A percentile compares a stretch with the other conserved stretches of the same genome.
phyloP scores from a whole-genome alignment of 179 eudicot genomes.

The Silene vulgaris region DNA sequence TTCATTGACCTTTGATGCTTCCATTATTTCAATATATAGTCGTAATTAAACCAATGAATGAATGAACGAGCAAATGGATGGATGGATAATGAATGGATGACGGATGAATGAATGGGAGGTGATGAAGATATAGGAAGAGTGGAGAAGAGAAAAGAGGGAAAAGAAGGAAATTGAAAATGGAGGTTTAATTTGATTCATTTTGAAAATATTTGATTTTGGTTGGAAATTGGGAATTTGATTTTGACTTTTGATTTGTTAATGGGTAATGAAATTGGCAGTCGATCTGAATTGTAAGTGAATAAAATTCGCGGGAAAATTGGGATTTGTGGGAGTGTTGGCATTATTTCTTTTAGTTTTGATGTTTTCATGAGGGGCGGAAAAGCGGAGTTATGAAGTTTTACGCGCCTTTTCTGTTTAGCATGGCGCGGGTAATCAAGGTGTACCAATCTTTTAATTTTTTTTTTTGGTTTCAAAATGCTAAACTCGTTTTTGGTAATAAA shows the following conservation, averaged over 20 bases:
- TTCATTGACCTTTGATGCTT: not conserved
- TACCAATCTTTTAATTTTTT: too few species aligned
- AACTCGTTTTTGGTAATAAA: too few species aligned
- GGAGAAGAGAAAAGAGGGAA: not conserved
- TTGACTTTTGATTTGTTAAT: not conserved
- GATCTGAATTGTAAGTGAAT: too few species aligned
- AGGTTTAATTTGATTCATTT: not conserved
- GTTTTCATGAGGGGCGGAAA: not conserved
- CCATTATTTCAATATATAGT: constrained; percentile 10
- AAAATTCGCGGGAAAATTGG: not conserved
- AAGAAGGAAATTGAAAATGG: not conserved
- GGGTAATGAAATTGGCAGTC: not conserved
- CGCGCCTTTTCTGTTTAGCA: too few species aligned
- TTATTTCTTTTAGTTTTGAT: not conserved
- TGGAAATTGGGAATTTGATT: not conserved
- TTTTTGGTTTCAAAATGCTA: too few species aligned
- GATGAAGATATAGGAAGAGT: not conserved
- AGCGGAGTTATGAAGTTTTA: not conserved
- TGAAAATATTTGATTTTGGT: not conserved
- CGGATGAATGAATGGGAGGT: not conserved
- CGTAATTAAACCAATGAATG: not conserved
- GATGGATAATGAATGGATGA: not conserved
- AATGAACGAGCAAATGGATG: not conserved
- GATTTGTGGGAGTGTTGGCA: too few species aligned
- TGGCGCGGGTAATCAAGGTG: too few species aligned